Conservation (phyloP, 1,139 yeast genomes). For the Hemisphaericaspora xylanilytica region DNA sequence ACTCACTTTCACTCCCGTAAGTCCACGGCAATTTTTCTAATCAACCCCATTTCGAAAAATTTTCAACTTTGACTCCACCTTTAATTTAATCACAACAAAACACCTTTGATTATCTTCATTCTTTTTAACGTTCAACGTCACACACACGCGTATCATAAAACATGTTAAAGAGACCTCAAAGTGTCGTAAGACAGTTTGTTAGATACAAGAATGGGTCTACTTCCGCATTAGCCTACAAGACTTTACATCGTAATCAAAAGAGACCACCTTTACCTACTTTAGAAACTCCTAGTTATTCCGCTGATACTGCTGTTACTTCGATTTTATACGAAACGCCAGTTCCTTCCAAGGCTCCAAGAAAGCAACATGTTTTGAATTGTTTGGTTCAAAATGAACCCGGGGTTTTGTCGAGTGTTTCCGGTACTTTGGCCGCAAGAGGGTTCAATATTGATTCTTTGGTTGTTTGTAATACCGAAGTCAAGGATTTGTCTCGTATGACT, state of each 20-base stretch:
- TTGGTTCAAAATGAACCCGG: constrained; percentile 98
- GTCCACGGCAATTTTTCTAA: neutral
- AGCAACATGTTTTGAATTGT: constrained; percentile 91
- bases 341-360: constrained; percentile 63
- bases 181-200: constrained; percentile 9
- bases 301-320: constrained; percentile 92
- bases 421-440: constrained; percentile 96
- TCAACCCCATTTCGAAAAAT: too few relatives aligned
- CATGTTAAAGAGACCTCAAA: constrained; percentile 13
- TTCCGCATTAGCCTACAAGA: constrained; percentile 94
- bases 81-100: neutral
- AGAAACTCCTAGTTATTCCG: constrained; percentile 93
- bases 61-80: neutral
- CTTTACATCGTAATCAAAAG: constrained; percentile 78
- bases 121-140: neutral
- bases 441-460: constrained; percentile 96
- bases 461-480: constrained; percentile 94
- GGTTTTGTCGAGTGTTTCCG: constrained; percentile 88
- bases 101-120: neutral
- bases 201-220: constrained; percentile 59
- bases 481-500: constrained; percentile 95
- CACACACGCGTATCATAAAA: neutral
- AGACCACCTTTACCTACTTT: constrained; percentile 94
- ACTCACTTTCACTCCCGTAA: neutral
- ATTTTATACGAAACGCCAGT: constrained; percentile 92